phyloP scores from a whole-genome alignment of 2,329 filamentous ascomycete species.

The Cadophora sp. region DNA sequence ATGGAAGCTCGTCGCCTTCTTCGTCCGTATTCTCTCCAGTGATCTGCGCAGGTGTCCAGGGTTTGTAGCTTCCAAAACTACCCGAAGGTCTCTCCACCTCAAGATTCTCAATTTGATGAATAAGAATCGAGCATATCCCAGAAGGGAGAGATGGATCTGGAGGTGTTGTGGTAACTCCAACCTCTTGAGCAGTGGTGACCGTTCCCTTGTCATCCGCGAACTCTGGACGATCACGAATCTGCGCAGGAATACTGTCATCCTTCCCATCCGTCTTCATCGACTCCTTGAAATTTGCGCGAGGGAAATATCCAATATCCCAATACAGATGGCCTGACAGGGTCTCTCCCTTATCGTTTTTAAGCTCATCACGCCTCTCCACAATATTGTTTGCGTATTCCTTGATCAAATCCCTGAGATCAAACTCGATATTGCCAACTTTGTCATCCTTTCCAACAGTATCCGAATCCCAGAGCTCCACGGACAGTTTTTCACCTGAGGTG shows the following conservation, averaged over 20 bases:
- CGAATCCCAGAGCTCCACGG: slow-evolving; percentile 33
- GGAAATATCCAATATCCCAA: slow-evolving; percentile 35
- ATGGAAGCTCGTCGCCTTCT: slow-evolving; percentile 29
- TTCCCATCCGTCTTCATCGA: slow-evolving; percentile 30
- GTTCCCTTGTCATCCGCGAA: slow-evolving; percentile 31
- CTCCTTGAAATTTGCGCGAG: slow-evolving; percentile 27
- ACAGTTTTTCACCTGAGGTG: slow-evolving; percentile 31
- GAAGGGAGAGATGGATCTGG: slow-evolving; percentile 31
- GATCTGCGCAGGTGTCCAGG: slow-evolving; percentile 32
- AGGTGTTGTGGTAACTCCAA: slow-evolving; percentile 31
- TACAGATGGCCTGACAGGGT: slow-evolving; percentile 26
- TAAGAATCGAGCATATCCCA: slow-evolving; percentile 33
- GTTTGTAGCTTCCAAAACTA: slow-evolving; percentile 30
- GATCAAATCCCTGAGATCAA: slow-evolving; percentile 32
- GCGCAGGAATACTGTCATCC: slow-evolving; percentile 26
- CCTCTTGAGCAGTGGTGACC: slow-evolving; percentile 29
- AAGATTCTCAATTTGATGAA: slow-evolving; percentile 33
- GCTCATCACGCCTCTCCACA: slow-evolving; percentile 25
- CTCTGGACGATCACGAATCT: slow-evolving; percentile 28
- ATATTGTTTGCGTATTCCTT: slow-evolving; percentile 31
- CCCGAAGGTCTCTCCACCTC: slow-evolving; percentile 29
- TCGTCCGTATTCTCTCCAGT: slow-evolving; percentile 35
- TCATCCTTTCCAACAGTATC: slow-evolving; percentile 30
- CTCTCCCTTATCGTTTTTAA: slow-evolving; percentile 30
- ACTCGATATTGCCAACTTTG: slow-evolving; percentile 32